These are phyloP conservation scores for Fusarium nygamai DNA, from an alignment of 2,329 filamentous ascomycete genomes.

Conservation along the genomic window DNA sequence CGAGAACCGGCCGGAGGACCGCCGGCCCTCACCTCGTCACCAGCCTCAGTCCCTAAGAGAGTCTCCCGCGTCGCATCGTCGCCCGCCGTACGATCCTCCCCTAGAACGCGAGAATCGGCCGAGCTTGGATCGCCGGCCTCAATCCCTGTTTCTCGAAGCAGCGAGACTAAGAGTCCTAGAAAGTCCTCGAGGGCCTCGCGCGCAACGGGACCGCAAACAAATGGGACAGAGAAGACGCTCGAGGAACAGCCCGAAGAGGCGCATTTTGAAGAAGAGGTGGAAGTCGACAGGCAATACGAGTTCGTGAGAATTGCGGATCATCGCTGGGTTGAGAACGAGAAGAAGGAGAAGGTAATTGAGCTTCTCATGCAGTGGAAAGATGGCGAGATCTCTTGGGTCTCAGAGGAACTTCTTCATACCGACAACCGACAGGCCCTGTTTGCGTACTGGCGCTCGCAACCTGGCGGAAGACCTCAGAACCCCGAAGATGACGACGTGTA, in stretches of 20 bases:
- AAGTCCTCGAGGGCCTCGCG: background rate
- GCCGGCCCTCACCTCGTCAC: background rate
- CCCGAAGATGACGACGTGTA: conserved; percentile 43
- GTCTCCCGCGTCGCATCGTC: too few relatives aligned
- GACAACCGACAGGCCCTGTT: conserved; percentile 47
- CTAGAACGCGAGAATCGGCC: too few relatives aligned
- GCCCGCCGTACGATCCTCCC: too few relatives aligned
- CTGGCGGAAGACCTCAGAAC: conserved; percentile 47
- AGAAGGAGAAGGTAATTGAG: conserved; percentile 38
- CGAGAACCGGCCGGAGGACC: background rate
- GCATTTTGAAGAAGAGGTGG: background rate
- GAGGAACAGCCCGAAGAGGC: background rate
- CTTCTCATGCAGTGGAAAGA: conserved; percentile 47
- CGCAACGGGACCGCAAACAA: background rate
- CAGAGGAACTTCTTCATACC: conserved; percentile 47
- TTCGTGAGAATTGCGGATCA: conserved; percentile 38
- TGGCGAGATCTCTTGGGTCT: conserved; percentile 48
- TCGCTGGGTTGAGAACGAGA: conserved; percentile 39
- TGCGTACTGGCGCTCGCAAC: conserved; percentile 45
- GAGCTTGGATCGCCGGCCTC: too few relatives aligned
- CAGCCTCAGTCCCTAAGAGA: background rate
- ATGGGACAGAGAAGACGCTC: background rate
- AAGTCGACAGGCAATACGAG: background rate
- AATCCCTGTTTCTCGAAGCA: background rate
- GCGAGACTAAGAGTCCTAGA: background rate